These are phyloP conservation scores for Plicaturopsis crispa DNA, from an alignment of 768 basidiomycete genomes.

Conservation along the genomic window DNA sequence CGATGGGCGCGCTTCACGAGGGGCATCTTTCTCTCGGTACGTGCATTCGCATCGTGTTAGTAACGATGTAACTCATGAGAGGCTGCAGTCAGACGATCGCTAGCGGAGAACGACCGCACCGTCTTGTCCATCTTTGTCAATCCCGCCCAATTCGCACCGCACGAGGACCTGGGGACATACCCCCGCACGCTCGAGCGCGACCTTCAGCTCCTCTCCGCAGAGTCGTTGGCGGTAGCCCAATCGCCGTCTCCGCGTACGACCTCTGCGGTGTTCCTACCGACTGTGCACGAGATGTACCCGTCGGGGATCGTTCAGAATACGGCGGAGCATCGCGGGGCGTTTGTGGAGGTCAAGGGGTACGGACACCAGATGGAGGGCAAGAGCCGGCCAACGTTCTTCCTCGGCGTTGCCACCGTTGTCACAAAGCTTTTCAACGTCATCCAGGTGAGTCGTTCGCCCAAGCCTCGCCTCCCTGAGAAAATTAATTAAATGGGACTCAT, in stretches of 20 bases:
- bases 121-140: conserved; percentile 97
- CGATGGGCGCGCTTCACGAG: conserved; percentile 95
- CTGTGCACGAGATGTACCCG: conserved; percentile 84
- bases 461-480: not conserved
- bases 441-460: conserved; percentile 45
- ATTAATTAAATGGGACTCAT: conserved; percentile 6
- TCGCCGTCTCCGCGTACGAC: conserved; percentile 27
- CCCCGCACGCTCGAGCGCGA: conserved; percentile 81
- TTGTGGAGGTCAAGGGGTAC: conserved; percentile 88
- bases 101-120: conserved; percentile 75
- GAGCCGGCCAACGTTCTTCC: conserved; percentile 85
- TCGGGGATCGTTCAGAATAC: conserved; percentile 80
- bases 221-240: conserved; percentile 18
- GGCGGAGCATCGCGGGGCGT: conserved; percentile 73
- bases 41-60: conserved; percentile 13
- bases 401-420: conserved; percentile 92
- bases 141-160: conserved; percentile 93
- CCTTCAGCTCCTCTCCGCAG: conserved; percentile 47
- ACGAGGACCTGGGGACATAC: conserved; percentile 88
- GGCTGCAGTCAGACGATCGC: conserved; percentile 61
- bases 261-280: conserved; percentile 75
- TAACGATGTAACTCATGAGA: not conserved
- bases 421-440: conserved; percentile 92
- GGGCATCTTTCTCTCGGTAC: conserved; percentile 89
- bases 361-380: conserved; percentile 89